Conservation (phyloP, 2,329 filamentous ascomycete genomes). For the Neurospora crassa region DNA sequence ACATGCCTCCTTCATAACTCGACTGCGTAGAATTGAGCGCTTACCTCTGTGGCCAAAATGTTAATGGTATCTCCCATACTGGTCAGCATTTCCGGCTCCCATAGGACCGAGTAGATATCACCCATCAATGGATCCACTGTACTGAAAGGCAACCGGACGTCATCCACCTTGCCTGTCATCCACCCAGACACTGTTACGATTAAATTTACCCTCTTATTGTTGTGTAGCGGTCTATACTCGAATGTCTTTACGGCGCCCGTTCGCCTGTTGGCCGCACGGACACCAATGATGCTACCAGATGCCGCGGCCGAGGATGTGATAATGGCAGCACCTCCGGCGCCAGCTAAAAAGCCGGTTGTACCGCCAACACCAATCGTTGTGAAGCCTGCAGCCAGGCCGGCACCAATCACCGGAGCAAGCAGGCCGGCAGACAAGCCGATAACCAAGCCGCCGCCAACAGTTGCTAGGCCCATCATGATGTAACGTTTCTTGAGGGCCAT, state of each 20-base stretch:
- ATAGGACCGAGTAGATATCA: constrained; percentile 91
- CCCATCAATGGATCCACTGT: constrained; percentile 98
- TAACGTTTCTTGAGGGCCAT: constrained; percentile 72
- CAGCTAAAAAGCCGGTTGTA: constrained; percentile 80
- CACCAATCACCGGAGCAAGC: constrained; percentile 86
- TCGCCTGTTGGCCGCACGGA: constrained; percentile 73
- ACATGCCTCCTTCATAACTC: background rate
- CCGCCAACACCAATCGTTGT: constrained; percentile 90
- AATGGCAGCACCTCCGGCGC: constrained; percentile 83
- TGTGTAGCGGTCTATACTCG: constrained; percentile 91
- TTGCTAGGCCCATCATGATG: constrained; percentile 93
- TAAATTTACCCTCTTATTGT: constrained; percentile 94
- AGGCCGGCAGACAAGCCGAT: constrained; percentile 91
- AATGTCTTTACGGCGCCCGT: constrained; percentile 93
- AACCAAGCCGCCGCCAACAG: constrained; percentile 86
- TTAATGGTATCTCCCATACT: constrained; percentile 99
- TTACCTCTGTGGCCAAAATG: constrained; percentile 90
- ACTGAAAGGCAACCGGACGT: constrained; percentile 89
- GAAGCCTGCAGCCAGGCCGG: constrained; percentile 86
- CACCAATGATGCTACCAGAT: constrained; percentile 78
- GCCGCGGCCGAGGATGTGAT: constrained; percentile 85
- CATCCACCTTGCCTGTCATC: constrained; percentile 97
- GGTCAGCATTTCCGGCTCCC: constrained; percentile 96
- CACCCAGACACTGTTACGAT: constrained; percentile 93
- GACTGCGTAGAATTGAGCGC: constrained; percentile 15